A percentile compares a stretch with the other conserved stretches of the same genome.
These are phyloP conservation scores for Ophiostoma triangulosporum DNA, from an alignment of 2,329 filamentous ascomycete species.

Conservation along the genomic window DNA sequence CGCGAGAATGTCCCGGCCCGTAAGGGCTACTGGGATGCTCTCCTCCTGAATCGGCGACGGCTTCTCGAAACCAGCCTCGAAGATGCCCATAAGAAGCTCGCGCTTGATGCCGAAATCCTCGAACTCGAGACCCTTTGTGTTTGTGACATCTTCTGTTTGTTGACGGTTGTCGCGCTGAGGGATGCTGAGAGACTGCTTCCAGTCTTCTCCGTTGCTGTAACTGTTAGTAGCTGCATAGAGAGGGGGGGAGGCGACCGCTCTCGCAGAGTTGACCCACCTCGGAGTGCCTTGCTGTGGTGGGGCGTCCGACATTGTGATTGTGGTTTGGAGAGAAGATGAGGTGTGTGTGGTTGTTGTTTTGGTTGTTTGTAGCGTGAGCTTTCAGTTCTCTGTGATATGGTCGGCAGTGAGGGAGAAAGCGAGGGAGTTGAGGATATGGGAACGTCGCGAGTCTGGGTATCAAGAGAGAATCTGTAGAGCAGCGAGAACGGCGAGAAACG, in stretches of 20 bases:
- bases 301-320: neutral
- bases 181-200: conserved; percentile 60
- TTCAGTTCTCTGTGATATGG: neutral
- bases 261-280: neutral
- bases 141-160: conserved; percentile 82
- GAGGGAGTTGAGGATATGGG: neutral
- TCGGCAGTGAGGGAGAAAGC: neutral
- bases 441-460: neutral
- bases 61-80: conserved; percentile 97
- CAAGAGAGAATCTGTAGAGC: neutral
- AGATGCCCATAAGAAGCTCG: conserved; percentile 96
- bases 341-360: no score
- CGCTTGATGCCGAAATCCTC: conserved; percentile 94
- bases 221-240: neutral
- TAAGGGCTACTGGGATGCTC: conserved; percentile 90
- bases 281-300: neutral
- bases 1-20: conserved; percentile 87
- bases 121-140: conserved; percentile 93
- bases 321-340: neutral
- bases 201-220: conserved; percentile 46
- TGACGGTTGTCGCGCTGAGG: conserved; percentile 63
- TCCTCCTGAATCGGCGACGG: conserved; percentile 99
- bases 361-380: neutral
- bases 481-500: neutral
- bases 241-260: neutral